These are phyloP conservation scores for Roridomyces roridus DNA, from an alignment of 768 basidiomycete species.

Conservation along the genomic window DNA sequence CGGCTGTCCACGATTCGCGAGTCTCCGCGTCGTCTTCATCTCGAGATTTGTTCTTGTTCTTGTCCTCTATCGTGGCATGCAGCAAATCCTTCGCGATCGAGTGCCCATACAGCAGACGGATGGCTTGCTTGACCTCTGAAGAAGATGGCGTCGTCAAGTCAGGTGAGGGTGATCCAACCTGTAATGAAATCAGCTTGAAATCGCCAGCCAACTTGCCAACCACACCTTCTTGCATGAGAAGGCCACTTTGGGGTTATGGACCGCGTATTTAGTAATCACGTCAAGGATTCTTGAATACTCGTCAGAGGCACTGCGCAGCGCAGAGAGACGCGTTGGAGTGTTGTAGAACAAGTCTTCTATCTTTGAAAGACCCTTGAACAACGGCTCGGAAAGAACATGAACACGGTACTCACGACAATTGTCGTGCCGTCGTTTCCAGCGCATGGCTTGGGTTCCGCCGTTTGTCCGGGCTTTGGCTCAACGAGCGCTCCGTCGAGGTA, in stretches of 20 bases:
- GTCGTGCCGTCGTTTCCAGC: conserved; percentile 96
- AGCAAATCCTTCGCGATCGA: conserved; percentile 80
- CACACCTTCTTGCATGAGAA: conserved; percentile 92
- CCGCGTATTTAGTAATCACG: conserved; percentile 90
- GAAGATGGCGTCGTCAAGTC: conserved; percentile 82
- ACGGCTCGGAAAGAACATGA: neutral
- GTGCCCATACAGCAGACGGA: conserved; percentile 83
- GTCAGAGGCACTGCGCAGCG: conserved; percentile 84
- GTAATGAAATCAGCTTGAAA: conserved; percentile 9
- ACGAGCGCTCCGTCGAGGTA: conserved; percentile 82
- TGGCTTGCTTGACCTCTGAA: conserved; percentile 70
- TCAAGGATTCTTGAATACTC: conserved; percentile 93
- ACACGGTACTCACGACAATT: conserved; percentile 64
- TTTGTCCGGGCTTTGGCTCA: conserved; percentile 72
- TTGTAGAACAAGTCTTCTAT: conserved; percentile 97
- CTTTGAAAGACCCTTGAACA: conserved; percentile 47
- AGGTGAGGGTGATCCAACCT: conserved; percentile 78
- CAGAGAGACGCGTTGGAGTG: conserved; percentile 84
- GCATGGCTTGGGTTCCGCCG: conserved; percentile 82
- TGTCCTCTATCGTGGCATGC: conserved; percentile 40
- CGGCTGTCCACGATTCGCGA: conserved; percentile 69
- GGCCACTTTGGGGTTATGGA: conserved; percentile 89
- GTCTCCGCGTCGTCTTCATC: conserved; percentile 39
- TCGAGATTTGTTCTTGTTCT: conserved; percentile 24
- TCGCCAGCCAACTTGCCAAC: conserved; percentile 2